Evolutionary conservation across 768 basidiomycete species (phyloP).

Genomic region (Dacryopinax spathularia): DNA sequence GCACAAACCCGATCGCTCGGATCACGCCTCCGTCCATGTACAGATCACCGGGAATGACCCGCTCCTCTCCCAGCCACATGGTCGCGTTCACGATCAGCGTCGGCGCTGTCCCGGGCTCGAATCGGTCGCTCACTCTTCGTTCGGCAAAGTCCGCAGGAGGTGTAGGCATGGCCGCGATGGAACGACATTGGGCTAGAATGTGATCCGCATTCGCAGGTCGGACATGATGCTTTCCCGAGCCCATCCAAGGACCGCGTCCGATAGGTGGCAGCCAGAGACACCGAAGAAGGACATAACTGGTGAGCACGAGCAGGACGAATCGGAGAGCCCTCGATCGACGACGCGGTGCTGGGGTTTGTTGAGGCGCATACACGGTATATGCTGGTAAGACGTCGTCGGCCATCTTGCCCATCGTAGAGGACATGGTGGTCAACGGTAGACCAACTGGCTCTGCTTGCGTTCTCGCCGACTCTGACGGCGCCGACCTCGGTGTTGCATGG

Average conservation of each 20-base stretch:
- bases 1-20: background rate
- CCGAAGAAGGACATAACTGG: background rate
- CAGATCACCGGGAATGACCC: background rate
- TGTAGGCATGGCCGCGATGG: background rate
- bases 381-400: background rate
- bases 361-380: background rate
- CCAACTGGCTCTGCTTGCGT: no score
- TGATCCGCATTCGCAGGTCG: background rate
- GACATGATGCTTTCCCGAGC: background rate
- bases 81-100: slow-evolving; percentile 11
- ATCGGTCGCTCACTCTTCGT: slow-evolving; percentile 49
- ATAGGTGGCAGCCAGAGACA: background rate
- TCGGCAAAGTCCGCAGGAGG: background rate
- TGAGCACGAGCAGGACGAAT: background rate
- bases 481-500: no score
- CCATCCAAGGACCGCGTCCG: no score
- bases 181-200: background rate
- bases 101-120: slow-evolving; percentile 34
- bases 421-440: background rate
- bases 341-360: background rate
- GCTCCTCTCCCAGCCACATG: background rate
- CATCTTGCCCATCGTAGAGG: background rate
- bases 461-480: no score
- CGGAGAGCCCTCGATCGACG: background rate
- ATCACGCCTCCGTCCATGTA: slow-evolving; percentile 22